Conservation (phyloP, 176 grass and related monocot genomes). For the Bothriochloa decipiens region DNA sequence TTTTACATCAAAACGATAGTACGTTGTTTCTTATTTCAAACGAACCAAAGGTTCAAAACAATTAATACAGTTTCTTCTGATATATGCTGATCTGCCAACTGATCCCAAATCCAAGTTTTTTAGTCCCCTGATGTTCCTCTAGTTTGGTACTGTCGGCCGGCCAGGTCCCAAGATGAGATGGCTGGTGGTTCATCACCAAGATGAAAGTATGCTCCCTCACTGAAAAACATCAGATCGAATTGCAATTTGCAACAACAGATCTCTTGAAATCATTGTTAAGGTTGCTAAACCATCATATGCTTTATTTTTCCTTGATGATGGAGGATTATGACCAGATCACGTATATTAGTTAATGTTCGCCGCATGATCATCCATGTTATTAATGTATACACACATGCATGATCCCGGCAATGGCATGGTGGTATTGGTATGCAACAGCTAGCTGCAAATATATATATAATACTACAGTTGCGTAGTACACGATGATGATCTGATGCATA, state of each 20-base stretch:
- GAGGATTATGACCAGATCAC: not conserved
- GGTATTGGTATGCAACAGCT: constrained; percentile 6
- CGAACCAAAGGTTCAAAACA: not conserved
- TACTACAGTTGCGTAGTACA: not conserved
- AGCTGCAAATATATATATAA: not conserved
- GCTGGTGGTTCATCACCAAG: not conserved
- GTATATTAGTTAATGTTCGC: too few relatives aligned
- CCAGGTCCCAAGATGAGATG: not conserved
- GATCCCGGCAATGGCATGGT: not conserved
- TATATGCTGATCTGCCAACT: constrained; percentile 36
- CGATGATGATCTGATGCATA: not conserved
- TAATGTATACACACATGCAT: not conserved
- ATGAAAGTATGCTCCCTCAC: not conserved
- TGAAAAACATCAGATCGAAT: constrained; percentile 19
- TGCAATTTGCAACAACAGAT: constrained; percentile 22
- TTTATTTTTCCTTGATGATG: constrained; percentile 14
- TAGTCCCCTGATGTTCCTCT: not conserved
- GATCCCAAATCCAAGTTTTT: constrained; percentile 27
- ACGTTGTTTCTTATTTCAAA: not conserved
- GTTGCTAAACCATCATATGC: not conserved
- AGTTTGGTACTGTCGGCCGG: not conserved
- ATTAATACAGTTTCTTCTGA: not conserved
- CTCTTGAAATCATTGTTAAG: constrained; percentile 28
- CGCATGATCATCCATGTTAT: too few relatives aligned
- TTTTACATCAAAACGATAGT: not conserved